These are phyloP conservation scores for Kernera saxatilis DNA, from an alignment of 345 rosid genomes.

Conservation along the genomic window DNA sequence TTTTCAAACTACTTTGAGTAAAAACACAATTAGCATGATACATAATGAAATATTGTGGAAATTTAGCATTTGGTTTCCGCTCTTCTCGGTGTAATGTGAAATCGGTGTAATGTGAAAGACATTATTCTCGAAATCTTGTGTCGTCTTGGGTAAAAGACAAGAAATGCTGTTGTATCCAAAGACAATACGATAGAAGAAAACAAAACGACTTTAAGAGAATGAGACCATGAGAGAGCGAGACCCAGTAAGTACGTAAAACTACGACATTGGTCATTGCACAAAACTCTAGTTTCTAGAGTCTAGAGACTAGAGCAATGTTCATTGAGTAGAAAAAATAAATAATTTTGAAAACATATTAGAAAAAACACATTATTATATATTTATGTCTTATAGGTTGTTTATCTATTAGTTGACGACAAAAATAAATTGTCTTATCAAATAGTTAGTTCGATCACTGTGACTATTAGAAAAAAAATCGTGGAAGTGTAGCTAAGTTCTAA, in stretches of 20 bases:
- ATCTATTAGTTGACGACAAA: no score
- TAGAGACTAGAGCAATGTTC: background rate
- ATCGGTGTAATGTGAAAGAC: slow-evolving; percentile 14
- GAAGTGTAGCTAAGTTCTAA: no score
- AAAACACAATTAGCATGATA: background rate
- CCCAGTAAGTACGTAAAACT: slow-evolving; percentile 2
- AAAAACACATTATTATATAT: no score
- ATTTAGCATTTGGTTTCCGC: slow-evolving; percentile 4
- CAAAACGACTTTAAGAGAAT: background rate
- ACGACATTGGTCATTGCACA: slow-evolving; percentile 6
- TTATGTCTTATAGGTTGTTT: no score
- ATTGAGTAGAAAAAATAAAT: background rate
- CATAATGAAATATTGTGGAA: background rate
- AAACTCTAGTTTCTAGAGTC: background rate
- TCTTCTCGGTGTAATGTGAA: slow-evolving; percentile 25
- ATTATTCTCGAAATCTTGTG: background rate
- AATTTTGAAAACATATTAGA: background rate
- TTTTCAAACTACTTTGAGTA: no score
- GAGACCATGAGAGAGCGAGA: background rate
- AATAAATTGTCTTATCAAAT: no score
- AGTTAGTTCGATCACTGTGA: background rate
- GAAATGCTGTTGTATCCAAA: slow-evolving; percentile 6
- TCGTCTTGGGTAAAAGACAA: slow-evolving; percentile 18
- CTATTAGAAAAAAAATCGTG: no score
- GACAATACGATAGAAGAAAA: slow-evolving; percentile 17